A percentile compares a stretch with the other conserved stretches of the same genome.
phyloP scores from a whole-genome alignment of 768 basidiomycete genomes.

The Pleurotus salmoneostramineus region DNA sequence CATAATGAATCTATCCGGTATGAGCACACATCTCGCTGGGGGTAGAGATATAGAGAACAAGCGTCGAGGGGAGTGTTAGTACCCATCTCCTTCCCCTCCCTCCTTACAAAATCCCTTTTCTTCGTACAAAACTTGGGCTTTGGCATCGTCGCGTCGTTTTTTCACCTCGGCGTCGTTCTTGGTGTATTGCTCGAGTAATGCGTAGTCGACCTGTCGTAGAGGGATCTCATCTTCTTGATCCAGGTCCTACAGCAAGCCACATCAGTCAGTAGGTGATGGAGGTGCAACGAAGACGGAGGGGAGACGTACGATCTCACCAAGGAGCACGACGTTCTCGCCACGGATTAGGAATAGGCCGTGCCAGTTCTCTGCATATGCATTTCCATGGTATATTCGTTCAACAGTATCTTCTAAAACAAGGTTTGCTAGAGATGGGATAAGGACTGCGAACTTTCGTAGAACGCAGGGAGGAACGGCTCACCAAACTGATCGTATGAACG shows the following conservation, averaged over 20 bases:
- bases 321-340: constrained; percentile 95
- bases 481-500: constrained; percentile 99
- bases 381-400: constrained; percentile 90
- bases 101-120: constrained; percentile 92
- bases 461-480: constrained; percentile 31
- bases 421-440: constrained; percentile 64
- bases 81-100: constrained; percentile 95
- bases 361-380: constrained; percentile 84
- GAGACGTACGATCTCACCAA: constrained; percentile 89
- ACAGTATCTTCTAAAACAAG: constrained; percentile 94
- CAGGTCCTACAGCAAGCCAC: constrained; percentile 59
- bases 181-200: constrained; percentile 66
- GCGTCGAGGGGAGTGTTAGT: constrained; percentile 39
- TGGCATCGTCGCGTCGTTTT: constrained; percentile 78
- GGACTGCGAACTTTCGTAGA: constrained; percentile 4
- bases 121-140: constrained; percentile 78
- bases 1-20: constrained; percentile 4
- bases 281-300: not conserved
- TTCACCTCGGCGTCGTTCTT: constrained; percentile 69
- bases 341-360: constrained; percentile 91
- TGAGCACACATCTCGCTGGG: not conserved
- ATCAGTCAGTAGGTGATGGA: constrained; percentile 5
- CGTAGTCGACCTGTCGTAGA: constrained; percentile 70
- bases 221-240: constrained; percentile 90
- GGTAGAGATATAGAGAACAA: not conserved